Evolutionary conservation across 371 early-diverging fungal species (phyloP).

Genomic region (Pancytospora philotis): DNA sequence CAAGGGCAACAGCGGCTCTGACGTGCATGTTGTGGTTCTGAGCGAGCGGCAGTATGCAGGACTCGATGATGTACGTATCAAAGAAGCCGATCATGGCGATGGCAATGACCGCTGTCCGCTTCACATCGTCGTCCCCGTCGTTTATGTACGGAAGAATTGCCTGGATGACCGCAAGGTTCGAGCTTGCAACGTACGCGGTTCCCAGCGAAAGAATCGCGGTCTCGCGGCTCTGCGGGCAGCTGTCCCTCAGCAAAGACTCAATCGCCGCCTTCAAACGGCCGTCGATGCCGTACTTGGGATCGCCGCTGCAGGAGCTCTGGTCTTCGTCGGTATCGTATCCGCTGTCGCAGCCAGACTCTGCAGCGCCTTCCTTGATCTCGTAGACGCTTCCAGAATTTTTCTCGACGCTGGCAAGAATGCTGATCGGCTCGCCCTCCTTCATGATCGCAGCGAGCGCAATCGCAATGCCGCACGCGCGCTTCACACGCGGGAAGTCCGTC

Average conservation of each 20-base stretch:
- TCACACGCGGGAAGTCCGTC: slow-evolving; percentile 85
- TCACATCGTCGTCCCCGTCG: slow-evolving; percentile 92
- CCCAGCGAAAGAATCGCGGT: slow-evolving; percentile 86
- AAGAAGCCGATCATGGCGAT: slow-evolving; percentile 84
- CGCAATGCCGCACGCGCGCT: slow-evolving; percentile 74
- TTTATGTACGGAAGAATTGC: slow-evolving; percentile 86
- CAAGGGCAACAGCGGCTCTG: slow-evolving; percentile 83
- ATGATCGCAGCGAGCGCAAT: slow-evolving; percentile 7
- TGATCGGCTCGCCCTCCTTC: not conserved
- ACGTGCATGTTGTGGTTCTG: slow-evolving; percentile 95
- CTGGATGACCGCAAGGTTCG: slow-evolving; percentile 70
- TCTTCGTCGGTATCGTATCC: not conserved
- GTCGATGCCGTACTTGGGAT: too few species aligned
- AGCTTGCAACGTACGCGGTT: slow-evolving; percentile 88
- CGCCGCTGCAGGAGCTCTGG: too few species aligned
- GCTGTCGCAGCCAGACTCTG: too few species aligned
- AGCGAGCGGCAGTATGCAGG: slow-evolving; percentile 82
- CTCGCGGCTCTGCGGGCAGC: too few species aligned
- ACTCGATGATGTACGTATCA: slow-evolving; percentile 77
- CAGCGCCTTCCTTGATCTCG: too few species aligned
- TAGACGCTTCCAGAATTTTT: too few species aligned
- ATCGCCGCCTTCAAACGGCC: too few species aligned
- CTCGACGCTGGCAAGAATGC: too few species aligned
- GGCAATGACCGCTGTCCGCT: slow-evolving; percentile 85
- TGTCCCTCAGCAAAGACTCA: too few species aligned